phyloP scores from a whole-genome alignment of 1,284 basidiomycete species.

The Marasmius sp. region DNA sequence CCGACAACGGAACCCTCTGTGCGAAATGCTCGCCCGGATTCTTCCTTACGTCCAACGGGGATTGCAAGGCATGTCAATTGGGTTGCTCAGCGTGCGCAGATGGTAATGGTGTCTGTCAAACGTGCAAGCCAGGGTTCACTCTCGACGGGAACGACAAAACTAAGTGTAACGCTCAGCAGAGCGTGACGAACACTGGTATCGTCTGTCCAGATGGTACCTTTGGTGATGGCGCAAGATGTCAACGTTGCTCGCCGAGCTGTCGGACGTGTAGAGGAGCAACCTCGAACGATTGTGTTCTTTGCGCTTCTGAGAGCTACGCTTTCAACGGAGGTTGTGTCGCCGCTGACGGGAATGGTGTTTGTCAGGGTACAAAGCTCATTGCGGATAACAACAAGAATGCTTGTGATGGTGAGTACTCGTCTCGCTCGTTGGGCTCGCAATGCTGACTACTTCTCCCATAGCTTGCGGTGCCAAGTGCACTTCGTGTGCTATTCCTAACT shows the following conservation, averaged over 20 bases:
- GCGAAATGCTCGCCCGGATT: conserved; percentile 73
- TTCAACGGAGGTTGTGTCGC: conserved; percentile 69
- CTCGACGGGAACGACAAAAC: conserved; percentile 66
- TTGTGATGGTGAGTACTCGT: conserved; percentile 67
- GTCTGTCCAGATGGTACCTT: conserved; percentile 68
- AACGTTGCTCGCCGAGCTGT: conserved; percentile 63
- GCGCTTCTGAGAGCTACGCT: conserved; percentile 55
- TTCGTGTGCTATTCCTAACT: conserved; percentile 69
- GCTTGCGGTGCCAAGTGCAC: conserved; percentile 80
- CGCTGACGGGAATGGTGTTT: conserved; percentile 68
- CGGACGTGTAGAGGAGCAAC: conserved; percentile 67
- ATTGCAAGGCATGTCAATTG: conserved; percentile 74
- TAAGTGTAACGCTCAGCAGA: conserved; percentile 55
- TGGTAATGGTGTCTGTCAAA: conserved; percentile 65
- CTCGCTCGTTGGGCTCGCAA: background rate
- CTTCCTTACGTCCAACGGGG: conserved; percentile 66
- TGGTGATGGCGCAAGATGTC: conserved; percentile 54
- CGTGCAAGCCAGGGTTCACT: conserved; percentile 70
- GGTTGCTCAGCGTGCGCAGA: conserved; percentile 72
- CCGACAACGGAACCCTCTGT: conserved; percentile 70
- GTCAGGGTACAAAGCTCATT: conserved; percentile 64
- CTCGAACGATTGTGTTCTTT: conserved; percentile 69
- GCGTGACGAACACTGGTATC: conserved; percentile 51
- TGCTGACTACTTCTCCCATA: conserved; percentile 25
- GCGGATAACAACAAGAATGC: conserved; percentile 79